Evolutionary conservation across 164 flowering plant species (phyloP).

Genomic region (Cinnamomum micranthum): DNA sequence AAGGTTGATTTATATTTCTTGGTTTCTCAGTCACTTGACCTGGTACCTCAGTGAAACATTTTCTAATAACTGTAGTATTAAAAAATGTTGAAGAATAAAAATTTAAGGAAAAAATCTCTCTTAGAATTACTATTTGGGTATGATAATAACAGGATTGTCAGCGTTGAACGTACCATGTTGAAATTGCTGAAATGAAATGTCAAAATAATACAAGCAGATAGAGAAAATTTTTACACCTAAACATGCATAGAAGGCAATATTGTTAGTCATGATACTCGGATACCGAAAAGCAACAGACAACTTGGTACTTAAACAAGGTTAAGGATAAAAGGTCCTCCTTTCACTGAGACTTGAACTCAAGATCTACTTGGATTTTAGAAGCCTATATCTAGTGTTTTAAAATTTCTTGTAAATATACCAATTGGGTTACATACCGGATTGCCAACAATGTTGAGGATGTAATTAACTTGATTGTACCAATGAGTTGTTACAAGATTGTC

Average conservation of each 20-base stretch:
- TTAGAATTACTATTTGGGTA: neutral
- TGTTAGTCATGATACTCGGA: neutral
- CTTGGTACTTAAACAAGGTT: too few species aligned
- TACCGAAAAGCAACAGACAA: neutral
- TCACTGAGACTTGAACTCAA: too few species aligned
- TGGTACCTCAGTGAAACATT: neutral
- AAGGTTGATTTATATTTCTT: conserved; percentile 44
- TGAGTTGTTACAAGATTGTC: too few species aligned
- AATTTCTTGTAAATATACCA: too few species aligned
- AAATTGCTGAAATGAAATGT: neutral
- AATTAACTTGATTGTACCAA: too few species aligned
- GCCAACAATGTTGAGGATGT: too few species aligned
- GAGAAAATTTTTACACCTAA: neutral
- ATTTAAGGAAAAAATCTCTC: neutral
- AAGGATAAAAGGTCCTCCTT: too few species aligned
- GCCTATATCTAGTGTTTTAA: too few species aligned
- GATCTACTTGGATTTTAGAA: too few species aligned
- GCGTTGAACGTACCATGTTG: neutral
- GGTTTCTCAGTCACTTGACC: neutral
- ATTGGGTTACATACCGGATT: too few species aligned
- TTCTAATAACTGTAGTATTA: neutral
- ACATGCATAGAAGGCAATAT: neutral
- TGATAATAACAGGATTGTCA: neutral
- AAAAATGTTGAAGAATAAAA: too few species aligned
- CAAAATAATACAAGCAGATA: neutral